Evolutionary conservation across 441 rosid genomes (phyloP).

Genomic region (Corymbia citriodora): DNA sequence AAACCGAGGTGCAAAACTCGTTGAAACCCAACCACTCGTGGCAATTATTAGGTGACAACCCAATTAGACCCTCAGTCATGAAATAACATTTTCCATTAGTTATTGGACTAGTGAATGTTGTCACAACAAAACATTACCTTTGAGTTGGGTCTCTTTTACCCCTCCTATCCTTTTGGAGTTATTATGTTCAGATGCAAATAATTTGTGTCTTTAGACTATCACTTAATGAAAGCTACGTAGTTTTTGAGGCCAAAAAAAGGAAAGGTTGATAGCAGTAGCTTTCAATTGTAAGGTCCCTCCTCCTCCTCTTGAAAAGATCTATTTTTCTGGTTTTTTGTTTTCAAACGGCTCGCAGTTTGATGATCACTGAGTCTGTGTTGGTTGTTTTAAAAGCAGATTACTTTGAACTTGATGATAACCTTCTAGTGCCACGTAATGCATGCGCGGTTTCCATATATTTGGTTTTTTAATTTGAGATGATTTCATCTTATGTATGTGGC

Average conservation of each 20-base stretch:
- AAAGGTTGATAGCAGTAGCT: not conserved
- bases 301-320: not conserved
- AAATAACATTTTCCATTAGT: not conserved
- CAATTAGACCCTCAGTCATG: not conserved
- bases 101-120: too few species aligned
- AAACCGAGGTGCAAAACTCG: not conserved
- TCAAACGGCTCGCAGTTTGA: not conserved
- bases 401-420: not conserved
- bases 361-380: not conserved
- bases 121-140: too few species aligned
- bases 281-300: not conserved
- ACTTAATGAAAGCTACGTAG: too few species aligned
- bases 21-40: too few species aligned
- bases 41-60: not conserved
- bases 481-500: not conserved
- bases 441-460: not conserved
- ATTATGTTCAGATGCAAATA: too few species aligned
- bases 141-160: too few species aligned
- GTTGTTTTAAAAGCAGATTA: not conserved
- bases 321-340: fast-evolving
- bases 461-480: not conserved
- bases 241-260: too few species aligned
- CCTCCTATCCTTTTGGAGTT: too few species aligned
- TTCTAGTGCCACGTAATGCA: not conserved
- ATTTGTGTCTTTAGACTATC: too few species aligned